These are phyloP conservation scores for Prunus mongolica DNA, from an alignment of 306 rosid genomes.

Conservation along the genomic window DNA sequence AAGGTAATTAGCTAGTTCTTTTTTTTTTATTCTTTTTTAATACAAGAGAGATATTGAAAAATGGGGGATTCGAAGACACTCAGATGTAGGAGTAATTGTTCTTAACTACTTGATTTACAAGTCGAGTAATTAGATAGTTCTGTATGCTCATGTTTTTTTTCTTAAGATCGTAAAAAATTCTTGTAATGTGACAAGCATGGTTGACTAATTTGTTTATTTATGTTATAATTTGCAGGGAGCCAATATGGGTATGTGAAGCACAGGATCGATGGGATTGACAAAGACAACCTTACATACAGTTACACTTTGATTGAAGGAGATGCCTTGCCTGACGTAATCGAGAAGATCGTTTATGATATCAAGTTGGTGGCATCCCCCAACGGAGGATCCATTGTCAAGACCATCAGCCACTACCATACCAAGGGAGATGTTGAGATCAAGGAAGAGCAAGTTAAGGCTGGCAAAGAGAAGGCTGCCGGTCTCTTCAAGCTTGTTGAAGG, in stretches of 20 bases:
- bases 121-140: too few relatives aligned
- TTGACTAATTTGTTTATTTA: not conserved
- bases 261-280: conserved; percentile 33
- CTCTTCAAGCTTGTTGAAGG: conserved; percentile 36
- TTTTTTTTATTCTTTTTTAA: too few relatives aligned
- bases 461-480: conserved; percentile 21
- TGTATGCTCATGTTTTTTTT: not conserved
- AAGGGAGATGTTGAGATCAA: conserved; percentile 23
- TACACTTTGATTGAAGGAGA: conserved; percentile 43
- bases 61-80: too few relatives aligned
- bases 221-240: conserved; percentile 24
- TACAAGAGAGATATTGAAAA: too few relatives aligned
- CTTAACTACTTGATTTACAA: too few relatives aligned
- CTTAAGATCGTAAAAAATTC: not conserved
- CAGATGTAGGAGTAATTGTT: too few relatives aligned
- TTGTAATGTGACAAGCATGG: not conserved
- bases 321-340: conserved; percentile 29
- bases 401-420: conserved; percentile 26
- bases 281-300: conserved; percentile 23
- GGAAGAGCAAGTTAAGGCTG: conserved; percentile 21
- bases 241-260: conserved; percentile 17
- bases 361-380: conserved; percentile 24
- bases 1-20: conserved; percentile 22
- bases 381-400: conserved; percentile 42
- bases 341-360: conserved; percentile 34